Conservation (phyloP, 148 eudicot species). For the Rhododendron henanense region DNA sequence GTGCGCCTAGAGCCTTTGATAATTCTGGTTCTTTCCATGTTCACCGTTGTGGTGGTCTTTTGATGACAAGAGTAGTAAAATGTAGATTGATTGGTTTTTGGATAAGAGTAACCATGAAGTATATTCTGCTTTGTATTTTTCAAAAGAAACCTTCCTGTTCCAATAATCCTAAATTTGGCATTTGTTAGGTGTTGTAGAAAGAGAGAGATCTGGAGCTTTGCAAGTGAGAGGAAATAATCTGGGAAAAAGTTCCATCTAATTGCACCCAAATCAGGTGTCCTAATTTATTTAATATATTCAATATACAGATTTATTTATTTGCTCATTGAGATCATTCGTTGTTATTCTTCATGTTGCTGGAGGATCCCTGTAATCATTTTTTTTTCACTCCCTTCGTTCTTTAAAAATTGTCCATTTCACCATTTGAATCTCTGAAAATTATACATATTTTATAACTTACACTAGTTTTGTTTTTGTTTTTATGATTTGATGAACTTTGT, state of each 20-base stretch:
- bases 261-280: not conserved
- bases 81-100: not conserved
- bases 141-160: not conserved
- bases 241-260: not conserved
- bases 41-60: not conserved
- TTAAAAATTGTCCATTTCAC: not conserved
- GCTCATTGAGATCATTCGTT: not conserved
- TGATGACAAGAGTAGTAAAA: not conserved
- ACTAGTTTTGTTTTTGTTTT: not conserved
- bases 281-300: not conserved
- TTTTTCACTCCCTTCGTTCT: not conserved
- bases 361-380: not conserved
- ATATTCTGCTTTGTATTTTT: not conserved
- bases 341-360: not conserved
- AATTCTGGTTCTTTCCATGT: not conserved
- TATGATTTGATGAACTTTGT: not conserved
- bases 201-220: not conserved
- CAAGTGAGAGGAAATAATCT: not conserved
- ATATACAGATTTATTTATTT: not conserved
- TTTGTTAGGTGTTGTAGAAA: slow-evolving; percentile 1
- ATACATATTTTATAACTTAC: not conserved
- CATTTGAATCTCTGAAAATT: not conserved
- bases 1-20: not conserved
- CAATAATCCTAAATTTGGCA: not conserved
- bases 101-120: not conserved